Percentiles rank a stretch among this genome's conserved stretches.
phyloP scores from a whole-genome alignment of 78 protist genomes.

The Anaeramoeba flamelloides region DNA sequence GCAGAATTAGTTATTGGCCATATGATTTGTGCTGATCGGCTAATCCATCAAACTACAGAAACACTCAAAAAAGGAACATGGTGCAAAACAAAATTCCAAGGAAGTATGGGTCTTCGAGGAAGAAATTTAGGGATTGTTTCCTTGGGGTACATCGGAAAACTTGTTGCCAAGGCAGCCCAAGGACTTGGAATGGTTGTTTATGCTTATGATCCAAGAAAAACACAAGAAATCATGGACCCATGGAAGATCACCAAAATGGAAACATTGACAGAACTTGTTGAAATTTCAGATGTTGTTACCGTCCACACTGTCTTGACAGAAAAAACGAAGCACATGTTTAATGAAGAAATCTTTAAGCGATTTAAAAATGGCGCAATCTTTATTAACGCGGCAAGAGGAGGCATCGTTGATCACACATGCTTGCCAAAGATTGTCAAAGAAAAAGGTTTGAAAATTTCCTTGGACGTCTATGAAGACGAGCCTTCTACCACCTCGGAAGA shows the following conservation, averaged over 20 bases:
- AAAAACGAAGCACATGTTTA: slow-evolving; percentile 12
- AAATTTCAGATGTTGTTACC: slow-evolving; percentile 12
- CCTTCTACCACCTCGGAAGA: slow-evolving; percentile 5
- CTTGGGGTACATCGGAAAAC: slow-evolving; percentile 19
- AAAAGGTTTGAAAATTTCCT: not conserved
- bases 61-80: slow-evolving; percentile 10
- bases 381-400: slow-evolving; percentile 20
- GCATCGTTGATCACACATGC: slow-evolving; percentile 13
- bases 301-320: slow-evolving; percentile 13
- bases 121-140: slow-evolving; percentile 20
- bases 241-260: too few species aligned
- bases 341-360: slow-evolving; percentile 10
- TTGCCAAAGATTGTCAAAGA: slow-evolving; percentile 1
- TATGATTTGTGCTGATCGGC: slow-evolving; percentile 6
- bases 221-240: too few species aligned
- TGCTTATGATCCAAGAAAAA: too few species aligned
- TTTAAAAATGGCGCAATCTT: slow-evolving; percentile 15
- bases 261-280: too few species aligned
- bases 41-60: not conserved
- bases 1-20: slow-evolving; percentile 24
- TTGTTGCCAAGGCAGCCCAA: slow-evolving; percentile 11
- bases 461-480: slow-evolving; percentile 22
- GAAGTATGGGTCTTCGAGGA: slow-evolving; percentile 10
- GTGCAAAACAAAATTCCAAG: slow-evolving; percentile 11
- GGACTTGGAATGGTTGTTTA: slow-evolving; percentile 28